Base-by-base conservation (phyloP, 495 filamentous ascomycete genomes). In the Filosporella fistucella region DNA sequence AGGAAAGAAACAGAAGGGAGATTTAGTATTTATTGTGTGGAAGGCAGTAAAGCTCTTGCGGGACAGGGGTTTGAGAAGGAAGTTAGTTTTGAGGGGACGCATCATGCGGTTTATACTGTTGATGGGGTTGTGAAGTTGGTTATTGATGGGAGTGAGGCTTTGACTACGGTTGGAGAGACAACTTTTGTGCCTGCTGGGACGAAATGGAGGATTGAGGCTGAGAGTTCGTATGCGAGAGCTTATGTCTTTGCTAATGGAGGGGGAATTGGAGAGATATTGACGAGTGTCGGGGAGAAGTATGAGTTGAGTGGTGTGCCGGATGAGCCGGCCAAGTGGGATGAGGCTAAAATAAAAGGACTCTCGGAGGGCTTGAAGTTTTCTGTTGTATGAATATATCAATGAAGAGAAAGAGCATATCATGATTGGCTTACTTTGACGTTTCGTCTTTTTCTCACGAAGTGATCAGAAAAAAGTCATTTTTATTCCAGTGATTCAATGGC, bases 21-120 rank as follows among this genome's bases (percentile, higher is more conserved):
- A n/a, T 74, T 66, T 47, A 64, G 65, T 3, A 72, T 76, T 37
- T 70, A 66, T 30, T 68, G 67, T 37, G 66, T 76, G 34, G 71
- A 76, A 46, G 66, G 60, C 0, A 67, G 59, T 5, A 62, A 57
- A 18, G 49, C 53, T 0, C 69, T 67, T 43, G 49, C 57, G 3
- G 52, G 59, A 16, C 61, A 60, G 10, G 44, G 65, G 5, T 62
- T 68, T 16, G 25, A 7, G 0, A 56, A 61, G 32, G 57, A 54
- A 16, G 58, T 69, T 54, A 65, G 61, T 24, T 72, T 72, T 46
- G 29, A 45, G n/a, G 41, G 45, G 4, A 66, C 68, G 25, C 68
- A 70, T 43, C 69, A 72, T 49, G 70, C 65, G 29, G 46, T 70
- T 18, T 64, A 59, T 36, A 56, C 66, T 4, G 55, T 63, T 49